Percentiles rank a stretch among this genome's conserved stretches.
Conservation (phyloP, 352 stramenopile genomes). For the Blastocystis hominis region DNA sequence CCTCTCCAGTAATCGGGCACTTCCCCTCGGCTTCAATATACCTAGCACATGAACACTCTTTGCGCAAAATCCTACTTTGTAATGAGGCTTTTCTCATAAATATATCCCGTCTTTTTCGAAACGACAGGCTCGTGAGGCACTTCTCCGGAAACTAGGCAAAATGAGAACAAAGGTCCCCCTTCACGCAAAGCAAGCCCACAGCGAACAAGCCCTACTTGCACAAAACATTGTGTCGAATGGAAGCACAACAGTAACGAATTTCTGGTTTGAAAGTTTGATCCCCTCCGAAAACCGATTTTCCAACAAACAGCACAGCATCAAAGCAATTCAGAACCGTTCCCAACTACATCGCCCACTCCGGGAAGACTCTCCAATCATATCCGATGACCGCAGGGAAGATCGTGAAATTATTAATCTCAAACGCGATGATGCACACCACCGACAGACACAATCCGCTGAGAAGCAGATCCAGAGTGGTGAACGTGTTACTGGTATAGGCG, state of each 20-base stretch:
- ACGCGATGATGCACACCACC: constrained; percentile 16
- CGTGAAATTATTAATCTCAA: constrained; percentile 37
- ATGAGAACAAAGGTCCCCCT: background rate
- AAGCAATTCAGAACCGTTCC: background rate
- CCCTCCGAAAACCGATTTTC: background rate
- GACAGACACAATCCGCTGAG: background rate
- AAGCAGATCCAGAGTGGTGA: constrained; percentile 23
- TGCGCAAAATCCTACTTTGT: constrained; percentile 68
- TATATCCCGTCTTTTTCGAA: constrained; percentile 71
- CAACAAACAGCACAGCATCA: background rate
- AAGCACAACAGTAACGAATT: background rate
- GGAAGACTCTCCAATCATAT: constrained; percentile 24
- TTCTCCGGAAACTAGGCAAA: constrained; percentile 67
- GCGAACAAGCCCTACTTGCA: constrained; percentile 2
- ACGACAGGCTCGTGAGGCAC: constrained; percentile 74
- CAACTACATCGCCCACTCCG: background rate
- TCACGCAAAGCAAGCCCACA: background rate
- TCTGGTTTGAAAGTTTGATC: background rate
- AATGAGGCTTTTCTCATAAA: constrained; percentile 77
- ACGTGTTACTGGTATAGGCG: constrained; percentile 20
- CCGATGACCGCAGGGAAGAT: constrained; percentile 51
- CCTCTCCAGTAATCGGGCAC: constrained; percentile 69
- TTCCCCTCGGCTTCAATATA: constrained; percentile 59
- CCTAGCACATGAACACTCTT: constrained; percentile 44
- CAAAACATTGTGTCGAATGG: constrained; percentile 22